These are phyloP conservation scores for Arxiozyma bovina DNA, from an alignment of 1,139 yeast genomes.

Conservation along the genomic window DNA sequence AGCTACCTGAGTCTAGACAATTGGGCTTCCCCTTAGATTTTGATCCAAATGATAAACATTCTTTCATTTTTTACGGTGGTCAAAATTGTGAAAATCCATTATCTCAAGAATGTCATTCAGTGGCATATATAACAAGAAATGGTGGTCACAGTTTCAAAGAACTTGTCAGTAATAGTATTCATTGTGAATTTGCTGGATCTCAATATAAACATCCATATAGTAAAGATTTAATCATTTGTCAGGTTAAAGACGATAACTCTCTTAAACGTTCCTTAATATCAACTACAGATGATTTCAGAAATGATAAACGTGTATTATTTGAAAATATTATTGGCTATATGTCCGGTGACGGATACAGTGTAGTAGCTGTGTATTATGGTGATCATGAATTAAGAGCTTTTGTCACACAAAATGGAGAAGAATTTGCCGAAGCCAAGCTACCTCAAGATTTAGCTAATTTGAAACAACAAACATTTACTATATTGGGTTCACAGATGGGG, in stretches of 20 bases:
- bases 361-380: constrained; percentile 51
- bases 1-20: constrained; percentile 45
- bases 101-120: constrained; percentile 42
- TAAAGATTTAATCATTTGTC: constrained; percentile 56
- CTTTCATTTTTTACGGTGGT: constrained; percentile 64
- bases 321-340: constrained; percentile 59
- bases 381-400: constrained; percentile 48
- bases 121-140: constrained; percentile 53
- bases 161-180: constrained; percentile 42
- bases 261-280: constrained; percentile 37
- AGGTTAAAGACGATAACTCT: constrained; percentile 32
- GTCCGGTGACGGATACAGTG: constrained; percentile 53
- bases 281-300: constrained; percentile 46
- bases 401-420: constrained; percentile 74
- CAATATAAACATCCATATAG: constrained; percentile 35
- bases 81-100: constrained; percentile 44
- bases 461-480: constrained; percentile 72
- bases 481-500: constrained; percentile 65
- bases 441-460: constrained; percentile 54
- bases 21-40: constrained; percentile 40
- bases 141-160: constrained; percentile 55
- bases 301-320: constrained; percentile 34
- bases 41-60: constrained; percentile 46
- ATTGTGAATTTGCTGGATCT: constrained; percentile 64
- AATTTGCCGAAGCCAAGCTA: constrained; percentile 70